Conservation (phyloP, 805 yeast species). For the Barnettozyma pratensis region DNA sequence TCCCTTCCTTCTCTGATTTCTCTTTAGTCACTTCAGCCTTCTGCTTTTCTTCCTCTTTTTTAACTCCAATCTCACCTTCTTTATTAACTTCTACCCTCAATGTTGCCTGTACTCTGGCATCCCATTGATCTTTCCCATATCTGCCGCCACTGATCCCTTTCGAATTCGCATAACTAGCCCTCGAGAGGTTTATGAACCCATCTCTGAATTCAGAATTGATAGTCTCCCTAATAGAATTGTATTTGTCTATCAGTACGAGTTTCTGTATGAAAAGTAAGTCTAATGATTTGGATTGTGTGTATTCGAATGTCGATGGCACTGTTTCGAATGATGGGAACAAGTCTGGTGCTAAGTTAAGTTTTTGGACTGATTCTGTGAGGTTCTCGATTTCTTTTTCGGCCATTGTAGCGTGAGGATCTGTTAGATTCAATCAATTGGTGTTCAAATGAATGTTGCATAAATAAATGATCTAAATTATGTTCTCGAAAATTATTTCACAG, state of each 20-base stretch:
- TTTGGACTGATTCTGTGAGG: background rate
- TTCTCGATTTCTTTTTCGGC: background rate
- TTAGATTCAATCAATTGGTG: background rate
- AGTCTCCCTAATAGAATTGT: constrained; percentile 2
- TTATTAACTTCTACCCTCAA: constrained; percentile 5
- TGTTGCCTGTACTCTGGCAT: constrained; percentile 28
- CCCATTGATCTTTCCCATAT: constrained; percentile 40
- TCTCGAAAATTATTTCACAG: too few relatives aligned
- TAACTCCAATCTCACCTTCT: background rate
- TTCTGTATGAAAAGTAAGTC: constrained; percentile 2
- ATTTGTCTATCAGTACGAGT: constrained; percentile 13
- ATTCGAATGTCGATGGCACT: background rate
- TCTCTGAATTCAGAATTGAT: constrained; percentile 10
- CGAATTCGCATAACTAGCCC: constrained; percentile 38
- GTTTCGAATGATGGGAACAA: constrained; percentile 7
- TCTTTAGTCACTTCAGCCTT: background rate
- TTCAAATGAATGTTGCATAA: background rate
- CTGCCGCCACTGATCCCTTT: constrained; percentile 16
- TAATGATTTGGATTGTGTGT: background rate
- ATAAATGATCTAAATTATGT: background rate
- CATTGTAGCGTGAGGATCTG: background rate
- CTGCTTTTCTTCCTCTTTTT: background rate
- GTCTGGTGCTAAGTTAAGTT: constrained; percentile 11
- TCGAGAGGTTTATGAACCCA: constrained; percentile 38
- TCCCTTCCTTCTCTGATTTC: background rate